Percentiles rank a stretch among this genome's conserved stretches.
Conservation (phyloP, 768 basidiomycete species). For the Daedaleopsis nitida region DNA sequence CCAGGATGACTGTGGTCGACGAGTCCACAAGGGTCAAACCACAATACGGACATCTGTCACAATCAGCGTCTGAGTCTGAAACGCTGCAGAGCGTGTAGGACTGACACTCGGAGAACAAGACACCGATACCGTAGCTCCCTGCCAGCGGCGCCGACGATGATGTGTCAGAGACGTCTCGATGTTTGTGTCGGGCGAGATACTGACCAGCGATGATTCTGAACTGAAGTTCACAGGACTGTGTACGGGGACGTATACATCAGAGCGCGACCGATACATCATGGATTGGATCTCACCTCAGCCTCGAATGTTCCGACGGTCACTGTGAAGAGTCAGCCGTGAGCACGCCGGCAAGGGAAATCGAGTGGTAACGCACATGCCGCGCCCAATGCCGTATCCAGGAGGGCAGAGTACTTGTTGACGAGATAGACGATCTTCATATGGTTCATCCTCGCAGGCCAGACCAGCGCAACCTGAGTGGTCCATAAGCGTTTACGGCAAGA, state of each 20-base stretch:
- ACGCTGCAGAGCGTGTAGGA: neutral
- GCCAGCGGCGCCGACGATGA: too few species aligned
- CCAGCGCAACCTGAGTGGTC: neutral
- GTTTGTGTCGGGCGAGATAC: too few species aligned
- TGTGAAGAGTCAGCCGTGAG: neutral
- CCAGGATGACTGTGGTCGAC: neutral
- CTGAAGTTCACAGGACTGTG: neutral
- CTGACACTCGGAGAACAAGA: neutral
- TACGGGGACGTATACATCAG: neutral
- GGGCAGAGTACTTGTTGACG: slow-evolving; percentile 9
- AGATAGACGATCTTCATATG: slow-evolving; percentile 10
- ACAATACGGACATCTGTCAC: too few species aligned
- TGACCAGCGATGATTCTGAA: too few species aligned
- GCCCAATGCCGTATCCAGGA: slow-evolving; percentile 1
- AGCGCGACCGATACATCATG: neutral
- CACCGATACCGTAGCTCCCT: neutral
- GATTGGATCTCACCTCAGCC: neutral
- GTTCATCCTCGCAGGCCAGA: slow-evolving; percentile 5
- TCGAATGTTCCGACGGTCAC: neutral
- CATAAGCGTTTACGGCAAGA: too few species aligned
- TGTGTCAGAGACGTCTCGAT: too few species aligned
- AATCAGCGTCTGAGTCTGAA: neutral
- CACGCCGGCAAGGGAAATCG: neutral
- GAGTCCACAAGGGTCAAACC: neutral
- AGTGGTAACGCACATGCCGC: neutral